These are phyloP conservation scores for Ambrosia artemisiifolia DNA, from an alignment of 129 eudicot genomes.

Conservation along the genomic window DNA sequence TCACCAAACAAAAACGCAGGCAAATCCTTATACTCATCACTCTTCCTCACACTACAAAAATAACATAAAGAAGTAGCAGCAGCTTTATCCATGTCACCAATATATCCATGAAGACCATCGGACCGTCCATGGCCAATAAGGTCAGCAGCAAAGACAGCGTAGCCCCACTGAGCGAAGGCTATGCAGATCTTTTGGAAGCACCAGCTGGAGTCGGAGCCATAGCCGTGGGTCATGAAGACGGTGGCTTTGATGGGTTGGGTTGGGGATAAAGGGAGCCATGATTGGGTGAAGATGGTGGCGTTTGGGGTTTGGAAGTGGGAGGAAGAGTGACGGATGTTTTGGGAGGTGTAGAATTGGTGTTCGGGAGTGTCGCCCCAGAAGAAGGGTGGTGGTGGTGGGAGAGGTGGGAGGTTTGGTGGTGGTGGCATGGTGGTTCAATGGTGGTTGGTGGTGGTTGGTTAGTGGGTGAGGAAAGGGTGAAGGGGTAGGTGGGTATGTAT, in stretches of 20 bases:
- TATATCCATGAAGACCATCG: slow-evolving; percentile 64
- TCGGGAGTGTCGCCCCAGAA: slow-evolving; percentile 90
- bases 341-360: slow-evolving; percentile 63
- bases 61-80: slow-evolving; percentile 52
- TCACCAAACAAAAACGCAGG: slow-evolving; percentile 84
- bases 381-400: slow-evolving; percentile 51
- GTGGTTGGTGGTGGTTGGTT: background rate
- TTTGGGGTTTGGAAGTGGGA: slow-evolving; percentile 66
- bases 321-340: slow-evolving; percentile 59
- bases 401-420: slow-evolving; percentile 17
- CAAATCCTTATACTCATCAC: slow-evolving; percentile 45
- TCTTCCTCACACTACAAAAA: slow-evolving; percentile 47
- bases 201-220: slow-evolving; percentile 82
- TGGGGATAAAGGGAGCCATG: slow-evolving; percentile 51
- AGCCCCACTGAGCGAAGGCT: slow-evolving; percentile 69
- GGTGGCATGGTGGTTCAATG: slow-evolving; percentile 34
- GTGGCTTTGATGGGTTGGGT: slow-evolving; percentile 46
- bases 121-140: slow-evolving; percentile 81
- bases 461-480: background rate
- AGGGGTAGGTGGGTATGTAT: background rate
- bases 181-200: slow-evolving; percentile 76
- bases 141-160: slow-evolving; percentile 80
- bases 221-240: slow-evolving; percentile 80
- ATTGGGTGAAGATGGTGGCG: slow-evolving; percentile 71
- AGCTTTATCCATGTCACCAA: slow-evolving; percentile 54